Evolutionary conservation across 306 rosid genomes (phyloP).

Genomic region (Lathyrus tuberosus): DNA sequence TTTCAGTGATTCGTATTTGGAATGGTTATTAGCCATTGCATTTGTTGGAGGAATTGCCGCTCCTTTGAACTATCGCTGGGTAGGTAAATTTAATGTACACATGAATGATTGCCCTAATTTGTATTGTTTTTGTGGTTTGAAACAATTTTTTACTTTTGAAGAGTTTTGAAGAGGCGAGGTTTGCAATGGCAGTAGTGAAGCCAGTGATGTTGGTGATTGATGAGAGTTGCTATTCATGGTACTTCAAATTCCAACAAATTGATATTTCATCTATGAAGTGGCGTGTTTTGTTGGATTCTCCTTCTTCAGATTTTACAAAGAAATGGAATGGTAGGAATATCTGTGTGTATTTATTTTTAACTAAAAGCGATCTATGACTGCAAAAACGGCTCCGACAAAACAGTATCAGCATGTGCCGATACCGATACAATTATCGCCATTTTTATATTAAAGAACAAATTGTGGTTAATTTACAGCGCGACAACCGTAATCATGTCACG

Average conservation of each 20-base stretch:
- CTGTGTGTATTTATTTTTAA: background rate
- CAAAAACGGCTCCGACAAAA: no score
- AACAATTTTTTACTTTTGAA: constrained; percentile 32
- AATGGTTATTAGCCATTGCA: constrained; percentile 90
- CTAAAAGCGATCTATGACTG: no score
- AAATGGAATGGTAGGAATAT: constrained; percentile 50
- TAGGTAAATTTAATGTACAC: constrained; percentile 33
- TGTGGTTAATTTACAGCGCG: no score
- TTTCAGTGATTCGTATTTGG: constrained; percentile 75
- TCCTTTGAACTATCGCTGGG: constrained; percentile 94
- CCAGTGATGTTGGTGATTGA: constrained; percentile 79
- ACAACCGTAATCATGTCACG: no score
- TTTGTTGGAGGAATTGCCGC: constrained; percentile 82
- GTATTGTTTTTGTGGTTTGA: constrained; percentile 15
- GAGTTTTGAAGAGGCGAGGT: constrained; percentile 76
- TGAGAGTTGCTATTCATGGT: constrained; percentile 64
- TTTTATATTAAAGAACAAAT: no score
- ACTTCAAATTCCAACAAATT: constrained; percentile 50
- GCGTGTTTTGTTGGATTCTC: constrained; percentile 62
- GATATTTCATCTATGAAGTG: constrained; percentile 65
- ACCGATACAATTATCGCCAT: no score
- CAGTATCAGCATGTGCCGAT: no score
- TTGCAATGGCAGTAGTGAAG: constrained; percentile 64
- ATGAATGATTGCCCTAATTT: background rate
- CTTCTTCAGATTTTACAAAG: constrained; percentile 42